Base-by-base conservation (phyloP, 2,329 filamentous ascomycete species). In the Verticillium klebahnii region DNA sequence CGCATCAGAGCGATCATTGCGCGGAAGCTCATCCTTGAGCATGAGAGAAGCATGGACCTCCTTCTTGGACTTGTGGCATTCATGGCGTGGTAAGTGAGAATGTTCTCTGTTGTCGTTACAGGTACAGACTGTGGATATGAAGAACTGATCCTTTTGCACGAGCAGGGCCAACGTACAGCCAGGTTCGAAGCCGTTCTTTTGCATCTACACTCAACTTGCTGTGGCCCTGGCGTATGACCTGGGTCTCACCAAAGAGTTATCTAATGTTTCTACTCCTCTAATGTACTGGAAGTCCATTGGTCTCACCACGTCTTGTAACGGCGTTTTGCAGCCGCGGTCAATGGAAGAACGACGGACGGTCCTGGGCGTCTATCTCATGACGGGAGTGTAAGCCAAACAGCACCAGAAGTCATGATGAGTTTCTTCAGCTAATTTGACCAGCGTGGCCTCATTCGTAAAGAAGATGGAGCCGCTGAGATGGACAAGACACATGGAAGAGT, bases 401-500 rank as follows among this genome's bases (percentile, higher is more conserved):
- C 6, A 7, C 31, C 9, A 9, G 7, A 7, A 19, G 7, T 6
- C 23, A 5, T 55, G 29, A 11, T 23, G 37, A 12, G 31, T 7
- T n/a, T 8, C 12, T 12, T n/a, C 29, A n/a, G 2, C 40, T 62
- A 15, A 62, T 61, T 31, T 5, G 29, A n/a, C 5, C 25, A 56
- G 39, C 12, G 15, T 60, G 37, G 17, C 37, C 15, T 50, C 31
- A 23, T 67, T 64, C 45, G 50, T 80, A 15, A 74, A 74, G 36
- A 75, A 75, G 31, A 70, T 77, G 57, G 78, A 83, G 56, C 67
- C 76, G 5, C 70, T 87, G 61, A 75, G 74, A 3, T 87, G 84
- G 84, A 85, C 79, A 1, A 66, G 78, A 1, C 78, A 84, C 55
- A 77, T 87, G 72, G 83, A 85, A n/a, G 82, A 85, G 45, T 82